Conservation (phyloP, 225 moss, liverwort and hornwort genomes). For the Lunularia cruciata region DNA sequence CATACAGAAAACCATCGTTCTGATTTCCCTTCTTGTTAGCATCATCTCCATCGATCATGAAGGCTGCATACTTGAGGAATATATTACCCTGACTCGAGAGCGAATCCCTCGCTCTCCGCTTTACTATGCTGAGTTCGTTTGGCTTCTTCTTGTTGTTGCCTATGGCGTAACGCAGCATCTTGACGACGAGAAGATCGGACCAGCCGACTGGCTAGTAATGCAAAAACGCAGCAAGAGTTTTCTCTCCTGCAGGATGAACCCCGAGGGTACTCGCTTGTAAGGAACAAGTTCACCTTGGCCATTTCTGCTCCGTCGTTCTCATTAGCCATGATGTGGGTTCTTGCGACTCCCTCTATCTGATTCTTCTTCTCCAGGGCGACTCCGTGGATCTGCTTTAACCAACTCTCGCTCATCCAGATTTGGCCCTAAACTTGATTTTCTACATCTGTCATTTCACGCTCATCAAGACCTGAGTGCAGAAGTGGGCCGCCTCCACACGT, state of each 20-base stretch:
- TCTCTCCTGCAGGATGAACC: neutral
- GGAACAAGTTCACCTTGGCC: slow-evolving; percentile 1
- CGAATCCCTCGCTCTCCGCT: slow-evolving; percentile 16
- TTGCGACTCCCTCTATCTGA: neutral
- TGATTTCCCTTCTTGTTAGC: neutral
- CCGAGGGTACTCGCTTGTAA: slow-evolving; percentile 27
- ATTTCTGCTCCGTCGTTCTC: neutral
- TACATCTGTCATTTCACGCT: neutral
- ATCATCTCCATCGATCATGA: neutral
- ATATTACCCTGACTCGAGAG: slow-evolving; percentile 16
- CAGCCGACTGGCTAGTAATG: slow-evolving; percentile 20
- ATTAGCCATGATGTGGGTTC: slow-evolving; percentile 1
- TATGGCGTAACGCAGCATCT: neutral
- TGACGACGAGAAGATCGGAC: slow-evolving; percentile 7
- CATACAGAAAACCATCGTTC: neutral
- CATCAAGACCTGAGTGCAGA: neutral
- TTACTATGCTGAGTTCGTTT: neutral
- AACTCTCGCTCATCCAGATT: neutral
- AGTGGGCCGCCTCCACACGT: slow-evolving; percentile 6
- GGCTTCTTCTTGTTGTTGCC: slow-evolving; percentile 6
- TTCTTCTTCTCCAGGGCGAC: neutral
- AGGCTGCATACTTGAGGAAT: slow-evolving; percentile 12
- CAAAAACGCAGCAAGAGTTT: slow-evolving; percentile 20
- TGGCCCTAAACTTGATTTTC: neutral
- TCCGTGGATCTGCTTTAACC: slow-evolving; percentile 6